Percentiles rank a stretch among this genome's conserved stretches.
phyloP scores from a whole-genome alignment of 371 early-diverging fungal genomes.

The Syncephalastrum sp. region DNA sequence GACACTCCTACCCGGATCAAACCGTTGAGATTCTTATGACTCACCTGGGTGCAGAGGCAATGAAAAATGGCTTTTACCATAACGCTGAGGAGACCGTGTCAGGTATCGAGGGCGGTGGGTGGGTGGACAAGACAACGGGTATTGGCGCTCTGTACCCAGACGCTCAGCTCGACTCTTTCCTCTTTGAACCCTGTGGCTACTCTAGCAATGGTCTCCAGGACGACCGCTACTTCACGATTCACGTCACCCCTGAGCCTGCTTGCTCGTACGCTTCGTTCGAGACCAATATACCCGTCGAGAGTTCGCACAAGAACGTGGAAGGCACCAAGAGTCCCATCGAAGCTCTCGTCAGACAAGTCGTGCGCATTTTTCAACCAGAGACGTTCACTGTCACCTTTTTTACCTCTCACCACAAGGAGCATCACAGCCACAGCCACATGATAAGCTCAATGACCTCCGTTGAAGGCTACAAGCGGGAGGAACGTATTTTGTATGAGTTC shows the following conservation, averaged over 20 bases:
- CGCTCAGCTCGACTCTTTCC: constrained; percentile 78
- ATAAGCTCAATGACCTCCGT: constrained; percentile 43
- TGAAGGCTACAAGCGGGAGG: constrained; percentile 63
- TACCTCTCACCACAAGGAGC: constrained; percentile 53
- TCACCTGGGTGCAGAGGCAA: constrained; percentile 74
- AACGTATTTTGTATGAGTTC: constrained; percentile 81
- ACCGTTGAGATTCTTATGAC: constrained; percentile 97
- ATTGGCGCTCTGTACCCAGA: constrained; percentile 77
- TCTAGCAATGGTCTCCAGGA: constrained; percentile 84
- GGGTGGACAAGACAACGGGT: constrained; percentile 74
- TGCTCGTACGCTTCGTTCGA: constrained; percentile 98
- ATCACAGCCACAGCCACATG: constrained; percentile 42
- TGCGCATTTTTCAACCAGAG: constrained; percentile 80
- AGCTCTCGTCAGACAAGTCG: constrained; percentile 72
- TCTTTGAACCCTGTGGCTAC: constrained; percentile 95
- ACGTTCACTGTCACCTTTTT: constrained; percentile 87
- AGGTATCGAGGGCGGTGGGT: constrained; percentile 60
- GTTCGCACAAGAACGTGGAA: constrained; percentile 17
- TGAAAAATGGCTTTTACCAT: constrained; percentile 68
- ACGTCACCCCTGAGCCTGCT: constrained; percentile 93
- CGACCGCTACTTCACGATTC: constrained; percentile 89
- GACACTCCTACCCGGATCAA: constrained; percentile 64
- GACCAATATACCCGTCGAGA: constrained; percentile 78
- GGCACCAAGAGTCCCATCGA: constrained; percentile 18
- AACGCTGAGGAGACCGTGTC: constrained; percentile 40